Evolutionary conservation across 2,329 filamentous ascomycete species (phyloP).

Genomic region (Claviceps capensis): DNA sequence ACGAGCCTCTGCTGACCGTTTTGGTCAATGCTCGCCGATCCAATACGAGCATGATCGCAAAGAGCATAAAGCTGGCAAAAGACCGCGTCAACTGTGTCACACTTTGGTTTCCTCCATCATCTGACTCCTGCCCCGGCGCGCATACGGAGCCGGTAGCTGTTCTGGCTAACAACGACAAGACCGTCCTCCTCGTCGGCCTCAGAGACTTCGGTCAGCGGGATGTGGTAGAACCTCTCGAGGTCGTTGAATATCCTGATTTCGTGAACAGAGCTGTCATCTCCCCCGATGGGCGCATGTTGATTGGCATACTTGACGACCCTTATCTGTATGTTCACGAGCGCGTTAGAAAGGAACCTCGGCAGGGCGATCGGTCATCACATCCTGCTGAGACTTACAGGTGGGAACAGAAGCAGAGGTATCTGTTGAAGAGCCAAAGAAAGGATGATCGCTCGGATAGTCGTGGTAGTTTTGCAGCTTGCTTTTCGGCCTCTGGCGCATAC

Average conservation of each 20-base stretch:
- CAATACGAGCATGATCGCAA: constrained; percentile 32
- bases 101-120: constrained; percentile 41
- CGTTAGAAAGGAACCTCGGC: constrained; percentile 20
- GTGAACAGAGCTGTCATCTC: constrained; percentile 95
- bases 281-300: constrained; percentile 66
- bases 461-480: constrained; percentile 67
- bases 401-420: constrained; percentile 35
- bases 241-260: constrained; percentile 63
- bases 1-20: constrained; percentile 22
- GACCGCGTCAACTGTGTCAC: constrained; percentile 56
- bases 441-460: constrained; percentile 41
- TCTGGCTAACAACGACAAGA: constrained; percentile 83
- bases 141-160: constrained; percentile 49
- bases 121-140: constrained; percentile 17
- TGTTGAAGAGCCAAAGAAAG: constrained; percentile 43
- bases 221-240: constrained; percentile 46
- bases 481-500: constrained; percentile 56
- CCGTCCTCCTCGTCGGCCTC: constrained; percentile 72
- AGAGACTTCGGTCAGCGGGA: constrained; percentile 37
- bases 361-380: constrained; percentile 12
- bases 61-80: constrained; percentile 39
- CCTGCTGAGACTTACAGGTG: constrained; percentile 29
- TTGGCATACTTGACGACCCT: constrained; percentile 78
- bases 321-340: constrained; percentile 72
- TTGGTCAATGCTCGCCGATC: constrained; percentile 24